phyloP scores from a whole-genome alignment of 1,284 basidiomycete genomes.

The Trametes hirsuta region DNA sequence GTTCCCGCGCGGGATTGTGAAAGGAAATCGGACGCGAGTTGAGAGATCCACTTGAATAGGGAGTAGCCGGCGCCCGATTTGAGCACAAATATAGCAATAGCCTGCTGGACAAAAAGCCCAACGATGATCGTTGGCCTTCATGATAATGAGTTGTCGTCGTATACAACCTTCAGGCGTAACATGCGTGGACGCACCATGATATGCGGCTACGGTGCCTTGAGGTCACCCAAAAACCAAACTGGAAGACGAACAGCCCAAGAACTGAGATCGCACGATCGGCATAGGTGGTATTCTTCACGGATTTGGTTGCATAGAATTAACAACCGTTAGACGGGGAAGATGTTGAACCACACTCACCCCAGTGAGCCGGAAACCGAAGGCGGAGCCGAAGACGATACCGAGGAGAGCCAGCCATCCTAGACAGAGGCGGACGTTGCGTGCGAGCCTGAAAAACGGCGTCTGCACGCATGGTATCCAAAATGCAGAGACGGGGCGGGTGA shows the following conservation, averaged over 20 bases:
- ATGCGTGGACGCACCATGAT: slow-evolving; percentile 55
- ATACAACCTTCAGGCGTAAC: not conserved
- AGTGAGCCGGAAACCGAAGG: slow-evolving; percentile 76
- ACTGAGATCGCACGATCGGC: slow-evolving; percentile 82
- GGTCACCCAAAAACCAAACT: slow-evolving; percentile 67
- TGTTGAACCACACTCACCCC: slow-evolving; percentile 43
- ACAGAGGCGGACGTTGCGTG: slow-evolving; percentile 55
- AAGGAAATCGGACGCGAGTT: slow-evolving; percentile 74
- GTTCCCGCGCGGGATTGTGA: slow-evolving; percentile 65
- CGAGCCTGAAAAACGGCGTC: slow-evolving; percentile 71
- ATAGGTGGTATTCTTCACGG: slow-evolving; percentile 61
- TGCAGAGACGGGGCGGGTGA: slow-evolving; percentile 66
- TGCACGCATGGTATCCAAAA: slow-evolving; percentile 69
- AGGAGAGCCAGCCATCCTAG: slow-evolving; percentile 78
- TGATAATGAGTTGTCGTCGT: slow-evolving; percentile 7
- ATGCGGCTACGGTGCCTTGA: slow-evolving; percentile 65
- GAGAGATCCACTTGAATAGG: slow-evolving; percentile 82
- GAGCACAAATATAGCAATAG: slow-evolving; percentile 84
- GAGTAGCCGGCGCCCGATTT: slow-evolving; percentile 80
- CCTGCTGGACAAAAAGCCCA: slow-evolving; percentile 84
- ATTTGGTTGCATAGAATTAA: slow-evolving; percentile 23
- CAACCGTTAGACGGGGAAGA: slow-evolving; percentile 2
- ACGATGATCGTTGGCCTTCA: slow-evolving; percentile 84
- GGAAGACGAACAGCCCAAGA: slow-evolving; percentile 77
- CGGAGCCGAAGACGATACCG: slow-evolving; percentile 78